Evolutionary conservation across 148 eudicot genomes (phyloP).

Genomic region (Cornus suecica): DNA sequence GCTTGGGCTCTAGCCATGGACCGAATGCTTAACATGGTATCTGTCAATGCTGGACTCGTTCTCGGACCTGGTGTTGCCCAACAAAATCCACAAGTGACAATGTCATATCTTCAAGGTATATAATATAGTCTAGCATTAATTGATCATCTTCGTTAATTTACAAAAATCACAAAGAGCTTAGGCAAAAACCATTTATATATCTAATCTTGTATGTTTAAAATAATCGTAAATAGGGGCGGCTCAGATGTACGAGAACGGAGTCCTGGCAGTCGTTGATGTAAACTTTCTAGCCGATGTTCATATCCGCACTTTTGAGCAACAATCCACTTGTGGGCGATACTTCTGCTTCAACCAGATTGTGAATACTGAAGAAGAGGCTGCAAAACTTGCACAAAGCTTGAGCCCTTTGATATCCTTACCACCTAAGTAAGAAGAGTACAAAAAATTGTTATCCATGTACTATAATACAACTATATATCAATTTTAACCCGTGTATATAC

Average conservation of each 20-base stretch:
- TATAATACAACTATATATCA: too few species aligned
- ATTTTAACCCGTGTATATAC: not conserved
- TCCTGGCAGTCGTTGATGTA: conserved; percentile 29
- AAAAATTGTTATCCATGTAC: too few species aligned
- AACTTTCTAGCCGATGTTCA: conserved; percentile 31
- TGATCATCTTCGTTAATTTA: not conserved
- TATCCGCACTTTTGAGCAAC: conserved; percentile 32
- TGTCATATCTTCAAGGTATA: conserved; percentile 35
- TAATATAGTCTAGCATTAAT: not conserved
- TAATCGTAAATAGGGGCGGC: conserved; percentile 27
- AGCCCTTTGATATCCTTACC: conserved; percentile 39
- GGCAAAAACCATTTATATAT: not conserved
- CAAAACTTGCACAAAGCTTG: conserved; percentile 28
- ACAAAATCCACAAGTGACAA: conserved; percentile 28
- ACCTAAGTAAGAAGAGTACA: conserved; percentile 16
- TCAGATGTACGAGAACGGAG: conserved; percentile 38
- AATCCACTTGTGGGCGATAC: conserved; percentile 30
- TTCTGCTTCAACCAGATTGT: conserved; percentile 34
- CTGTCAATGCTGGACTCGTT: conserved; percentile 32
- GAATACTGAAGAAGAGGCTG: conserved; percentile 26
- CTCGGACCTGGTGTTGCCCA: conserved; percentile 31
- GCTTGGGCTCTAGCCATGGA: conserved; percentile 49
- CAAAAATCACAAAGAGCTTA: too few species aligned
- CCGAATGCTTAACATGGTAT: conserved; percentile 34
- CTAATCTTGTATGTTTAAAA: not conserved